Evolutionary conservation across 805 yeast genomes (phyloP).

Genomic region (Schizosaccharomyces cryophilus): DNA sequence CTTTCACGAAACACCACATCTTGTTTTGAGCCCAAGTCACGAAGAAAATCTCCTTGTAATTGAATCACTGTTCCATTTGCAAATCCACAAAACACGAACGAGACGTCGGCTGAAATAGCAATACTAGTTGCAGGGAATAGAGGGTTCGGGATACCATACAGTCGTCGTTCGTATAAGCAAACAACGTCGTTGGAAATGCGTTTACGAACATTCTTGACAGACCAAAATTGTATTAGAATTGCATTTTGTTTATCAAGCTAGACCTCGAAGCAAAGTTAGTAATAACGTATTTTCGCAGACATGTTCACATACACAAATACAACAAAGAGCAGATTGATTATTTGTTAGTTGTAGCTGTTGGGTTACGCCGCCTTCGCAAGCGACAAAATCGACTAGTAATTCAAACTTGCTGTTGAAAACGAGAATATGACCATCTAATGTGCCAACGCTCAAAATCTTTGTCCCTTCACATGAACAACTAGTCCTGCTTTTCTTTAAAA

Average conservation of each 20-base stretch:
- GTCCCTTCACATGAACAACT: neutral
- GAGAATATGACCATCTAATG: neutral
- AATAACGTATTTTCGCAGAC: neutral
- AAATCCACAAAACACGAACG: neutral
- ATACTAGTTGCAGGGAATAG: neutral
- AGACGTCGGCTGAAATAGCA: neutral
- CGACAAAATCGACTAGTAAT: neutral
- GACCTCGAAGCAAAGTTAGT: neutral
- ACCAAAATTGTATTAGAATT: neutral
- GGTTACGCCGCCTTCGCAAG: neutral
- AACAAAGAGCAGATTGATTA: neutral
- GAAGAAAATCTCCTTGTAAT: neutral
- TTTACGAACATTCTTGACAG: neutral
- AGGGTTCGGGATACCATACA: neutral
- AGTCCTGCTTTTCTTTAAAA: neutral
- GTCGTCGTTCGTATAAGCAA: neutral
- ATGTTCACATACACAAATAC: neutral
- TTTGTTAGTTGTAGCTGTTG: neutral
- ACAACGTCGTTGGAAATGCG: neutral
- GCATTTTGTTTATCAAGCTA: neutral
- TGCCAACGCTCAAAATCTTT: neutral
- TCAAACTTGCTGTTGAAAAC: neutral
- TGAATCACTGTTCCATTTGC: neutral
- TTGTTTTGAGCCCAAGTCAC: neutral
- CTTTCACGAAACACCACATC: neutral